A percentile compares a stretch with the other conserved stretches of the same genome.
phyloP scores from a whole-genome alignment of 139 green algal species.

The Chlamydomonas schloesseri region DNA sequence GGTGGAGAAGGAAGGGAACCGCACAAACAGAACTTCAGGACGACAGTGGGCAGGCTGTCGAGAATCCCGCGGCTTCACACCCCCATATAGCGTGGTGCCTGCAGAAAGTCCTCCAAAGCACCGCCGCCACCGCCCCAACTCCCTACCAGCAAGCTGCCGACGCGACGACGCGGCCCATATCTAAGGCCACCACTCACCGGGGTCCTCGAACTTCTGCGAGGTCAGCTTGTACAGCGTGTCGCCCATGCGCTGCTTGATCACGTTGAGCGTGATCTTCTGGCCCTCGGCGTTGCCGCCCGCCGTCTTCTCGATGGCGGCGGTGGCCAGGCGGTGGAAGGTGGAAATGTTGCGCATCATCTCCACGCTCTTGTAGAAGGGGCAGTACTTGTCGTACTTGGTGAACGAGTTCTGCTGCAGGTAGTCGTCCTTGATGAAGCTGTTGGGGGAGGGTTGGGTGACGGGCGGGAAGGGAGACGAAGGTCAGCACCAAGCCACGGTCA shows the following conservation, averaged over 20 bases:
- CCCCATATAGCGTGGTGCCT: too few species aligned
- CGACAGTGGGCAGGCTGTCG: too few species aligned
- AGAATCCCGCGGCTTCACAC: too few species aligned
- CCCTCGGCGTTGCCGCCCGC: constrained; percentile 80
- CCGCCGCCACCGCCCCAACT: too few species aligned
- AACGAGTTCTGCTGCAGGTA: constrained; percentile 99
- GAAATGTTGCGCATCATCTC: constrained; percentile 98
- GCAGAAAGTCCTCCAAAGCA: too few species aligned
- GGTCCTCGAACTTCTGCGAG: constrained; percentile 98
- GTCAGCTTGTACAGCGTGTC: constrained; percentile 96
- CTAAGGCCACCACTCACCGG: constrained; percentile 60
- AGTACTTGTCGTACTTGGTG: constrained; percentile 94
- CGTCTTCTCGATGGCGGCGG: constrained; percentile 91
- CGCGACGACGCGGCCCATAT: too few species aligned
- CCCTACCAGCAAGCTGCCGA: too few species aligned
- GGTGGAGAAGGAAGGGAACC: background rate
- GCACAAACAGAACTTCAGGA: background rate
- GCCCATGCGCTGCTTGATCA: constrained; percentile 95
- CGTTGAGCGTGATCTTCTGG: constrained; percentile 94
- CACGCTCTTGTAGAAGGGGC: constrained; percentile 98
- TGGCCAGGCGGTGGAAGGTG: constrained; percentile 81
- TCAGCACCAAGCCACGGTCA: too few species aligned
- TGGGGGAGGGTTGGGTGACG: background rate
- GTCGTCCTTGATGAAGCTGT: constrained; percentile 97
- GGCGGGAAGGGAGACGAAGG: constrained; percentile 13